A percentile compares a stretch with the other conserved stretches of the same genome.
phyloP scores from a whole-genome alignment of 2,329 filamentous ascomycete species.

The Cladophialophora immunda region DNA sequence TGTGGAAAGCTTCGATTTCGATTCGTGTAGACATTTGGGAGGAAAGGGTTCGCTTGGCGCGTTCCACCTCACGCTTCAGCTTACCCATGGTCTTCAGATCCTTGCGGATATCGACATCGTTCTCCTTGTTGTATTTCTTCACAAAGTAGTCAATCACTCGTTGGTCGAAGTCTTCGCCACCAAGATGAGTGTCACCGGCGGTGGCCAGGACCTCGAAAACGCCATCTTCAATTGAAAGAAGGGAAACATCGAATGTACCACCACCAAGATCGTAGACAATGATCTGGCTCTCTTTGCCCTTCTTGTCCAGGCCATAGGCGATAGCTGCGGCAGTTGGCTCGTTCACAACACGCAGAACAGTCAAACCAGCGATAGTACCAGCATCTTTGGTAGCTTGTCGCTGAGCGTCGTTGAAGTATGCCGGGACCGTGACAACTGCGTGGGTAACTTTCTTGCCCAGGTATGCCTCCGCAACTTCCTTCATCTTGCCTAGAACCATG shows the following conservation, averaged over 20 bases:
- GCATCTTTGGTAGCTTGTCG: slow-evolving; percentile 97
- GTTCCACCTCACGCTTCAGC: slow-evolving; percentile 98
- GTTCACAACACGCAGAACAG: slow-evolving; percentile 95
- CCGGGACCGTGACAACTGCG: slow-evolving; percentile 87
- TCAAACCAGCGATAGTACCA: slow-evolving; percentile 88
- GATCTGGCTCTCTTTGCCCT: slow-evolving; percentile 82
- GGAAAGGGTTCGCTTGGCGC: slow-evolving; percentile 97
- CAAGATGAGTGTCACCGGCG: slow-evolving; percentile 94
- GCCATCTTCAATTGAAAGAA: slow-evolving; percentile 88
- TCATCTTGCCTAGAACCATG: slow-evolving; percentile 74
- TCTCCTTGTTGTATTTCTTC: slow-evolving; percentile 99
- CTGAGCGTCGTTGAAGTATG: slow-evolving; percentile 99
- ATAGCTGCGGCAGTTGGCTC: slow-evolving; percentile 95
- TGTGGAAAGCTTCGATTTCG: slow-evolving; percentile 96
- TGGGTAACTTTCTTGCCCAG: slow-evolving; percentile 68
- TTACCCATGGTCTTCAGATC: slow-evolving; percentile 98
- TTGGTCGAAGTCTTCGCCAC: slow-evolving; percentile 99
- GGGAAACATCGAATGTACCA: slow-evolving; percentile 94
- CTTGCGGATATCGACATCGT: slow-evolving; percentile 89
- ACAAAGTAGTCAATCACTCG: slow-evolving; percentile 94
- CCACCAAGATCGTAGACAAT: slow-evolving; percentile 94
- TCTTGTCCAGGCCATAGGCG: slow-evolving; percentile 92
- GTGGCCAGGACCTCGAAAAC: slow-evolving; percentile 95
- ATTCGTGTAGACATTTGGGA: slow-evolving; percentile 93
- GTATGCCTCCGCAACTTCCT: slow-evolving; percentile 70